Evolutionary conservation across 345 rosid species (phyloP), one percentile per base, ranked within the genome.

Genomic region (Syzygium jambos): DNA sequence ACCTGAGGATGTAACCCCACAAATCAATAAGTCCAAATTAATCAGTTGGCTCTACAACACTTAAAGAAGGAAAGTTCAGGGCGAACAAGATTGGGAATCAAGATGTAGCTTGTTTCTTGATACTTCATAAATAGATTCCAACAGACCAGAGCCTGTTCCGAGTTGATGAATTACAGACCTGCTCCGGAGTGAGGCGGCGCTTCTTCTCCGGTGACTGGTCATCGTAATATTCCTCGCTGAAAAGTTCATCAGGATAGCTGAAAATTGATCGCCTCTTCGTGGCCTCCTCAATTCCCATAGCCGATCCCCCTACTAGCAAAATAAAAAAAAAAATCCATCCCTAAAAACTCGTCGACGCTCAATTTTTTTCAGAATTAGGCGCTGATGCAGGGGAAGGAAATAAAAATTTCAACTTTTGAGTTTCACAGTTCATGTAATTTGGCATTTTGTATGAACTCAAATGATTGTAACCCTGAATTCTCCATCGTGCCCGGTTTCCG

Each of bases 171-270:
- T 57, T 11, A 25, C n/a, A 52, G 17, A 96, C 99, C 97, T 97
- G 98, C 85, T 96, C 94, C 1, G 93, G 49, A 41, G 95, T 92
- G 61, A 97, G 98, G 73, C 99, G 97, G 85, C 98, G 97, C 88
- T 97, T 97, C 91, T 96, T 97, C 90, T 95, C 98, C 25, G 96
- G 95, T 84, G 85, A 56, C 91, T 94, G 97, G 4, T 96, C 98
- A 63, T 97, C 98, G 86, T 96, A 94, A 86, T 93, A 95, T 52
- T 94, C 95, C 17, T 95, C 98, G 46, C 93, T 95, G 86, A 88
- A 94, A 86, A 93, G 90, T 73, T 96, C 95, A 13, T 94, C 97
- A 57, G 95, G 90, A 16, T 95, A 91, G 91, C 93, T 91, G 91
- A 95, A 95, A 90, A 96, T 94, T 3, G 96, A 95, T 85, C 95